phyloP scores from a whole-genome alignment of 1,284 basidiomycete genomes.

The Moesziomyces aphidis region DNA sequence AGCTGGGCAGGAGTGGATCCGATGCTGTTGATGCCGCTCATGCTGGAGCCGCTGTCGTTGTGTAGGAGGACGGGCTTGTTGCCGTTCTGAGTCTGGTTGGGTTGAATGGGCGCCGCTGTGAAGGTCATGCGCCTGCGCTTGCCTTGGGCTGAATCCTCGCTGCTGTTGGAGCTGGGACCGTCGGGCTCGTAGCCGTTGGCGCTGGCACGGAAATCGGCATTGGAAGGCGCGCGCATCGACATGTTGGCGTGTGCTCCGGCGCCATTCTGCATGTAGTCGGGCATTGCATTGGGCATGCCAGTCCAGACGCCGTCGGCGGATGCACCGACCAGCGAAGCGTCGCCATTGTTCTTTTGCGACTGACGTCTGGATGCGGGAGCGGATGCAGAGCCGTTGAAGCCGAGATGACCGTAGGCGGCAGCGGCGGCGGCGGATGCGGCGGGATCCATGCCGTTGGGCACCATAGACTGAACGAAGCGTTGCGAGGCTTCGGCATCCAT shows the following conservation, averaged over 20 bases:
- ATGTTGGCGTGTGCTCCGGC: conserved; percentile 8
- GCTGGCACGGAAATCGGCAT: conserved; percentile 18
- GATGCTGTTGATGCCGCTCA: conserved; percentile 25
- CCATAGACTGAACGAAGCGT: conserved; percentile 19
- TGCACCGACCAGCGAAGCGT: conserved; percentile 7
- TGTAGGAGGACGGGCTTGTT: conserved; percentile 24
- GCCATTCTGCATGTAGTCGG: conserved; percentile 15
- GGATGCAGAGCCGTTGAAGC: conserved; percentile 37
- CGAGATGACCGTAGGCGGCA: conserved; percentile 49
- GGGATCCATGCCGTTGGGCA: conserved; percentile 21
- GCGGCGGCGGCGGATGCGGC: conserved; percentile 48
- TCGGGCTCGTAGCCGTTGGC: conserved; percentile 38
- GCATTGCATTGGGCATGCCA: conserved; percentile 19
- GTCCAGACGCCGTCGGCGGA: conserved; percentile 15
- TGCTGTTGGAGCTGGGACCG: conserved; percentile 29
- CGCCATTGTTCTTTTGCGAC: conserved; percentile 22
- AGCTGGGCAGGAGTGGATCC: conserved; percentile 18
- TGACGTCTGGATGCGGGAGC: conserved; percentile 30
- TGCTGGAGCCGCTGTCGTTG: conserved; percentile 37
- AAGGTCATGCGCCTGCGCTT: conserved; percentile 52
- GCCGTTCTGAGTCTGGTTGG: conserved; percentile 12
- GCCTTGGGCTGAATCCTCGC: conserved; percentile 32
- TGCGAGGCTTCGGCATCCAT: conserved; percentile 19
- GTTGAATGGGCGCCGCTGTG: conserved; percentile 28
- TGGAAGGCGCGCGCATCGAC: conserved; percentile 22